phyloP scores from a whole-genome alignment of 2,329 filamentous ascomycete species.

The Penicillium concentricum region DNA sequence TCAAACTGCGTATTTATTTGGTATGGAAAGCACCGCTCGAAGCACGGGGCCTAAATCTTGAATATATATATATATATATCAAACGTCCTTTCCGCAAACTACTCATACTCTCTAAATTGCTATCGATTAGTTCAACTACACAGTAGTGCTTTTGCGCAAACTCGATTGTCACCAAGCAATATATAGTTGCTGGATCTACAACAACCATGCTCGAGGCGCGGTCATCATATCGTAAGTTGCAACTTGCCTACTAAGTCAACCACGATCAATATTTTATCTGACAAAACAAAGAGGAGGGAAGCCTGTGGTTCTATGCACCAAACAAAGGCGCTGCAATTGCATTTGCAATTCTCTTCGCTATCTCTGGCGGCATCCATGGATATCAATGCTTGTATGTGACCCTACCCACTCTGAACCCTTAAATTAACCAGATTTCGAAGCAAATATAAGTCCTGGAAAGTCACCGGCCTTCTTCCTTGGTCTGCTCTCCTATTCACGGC shows the following conservation, averaged over 20 bases:
- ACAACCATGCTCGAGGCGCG: constrained; percentile 23
- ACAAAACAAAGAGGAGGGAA: constrained; percentile 30
- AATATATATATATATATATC: background rate
- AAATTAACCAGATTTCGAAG: constrained; percentile 22
- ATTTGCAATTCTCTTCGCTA: constrained; percentile 41
- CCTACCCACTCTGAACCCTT: background rate
- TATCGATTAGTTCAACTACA: background rate
- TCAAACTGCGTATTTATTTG: background rate
- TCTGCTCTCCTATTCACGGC: constrained; percentile 40
- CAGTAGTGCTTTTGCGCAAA: background rate
- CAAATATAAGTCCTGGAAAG: constrained; percentile 42
- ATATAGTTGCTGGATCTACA: background rate
- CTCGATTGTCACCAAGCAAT: background rate
- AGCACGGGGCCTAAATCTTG: background rate
- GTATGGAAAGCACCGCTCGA: background rate
- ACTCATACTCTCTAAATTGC: background rate
- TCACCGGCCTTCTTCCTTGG: constrained; percentile 45
- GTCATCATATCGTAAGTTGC: constrained; percentile 28
- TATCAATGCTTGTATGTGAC: constrained; percentile 39
- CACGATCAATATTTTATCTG: background rate
- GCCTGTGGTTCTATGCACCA: constrained; percentile 43
- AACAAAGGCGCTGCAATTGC: constrained; percentile 43
- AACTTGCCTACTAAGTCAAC: constrained; percentile 1
- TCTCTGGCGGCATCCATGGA: constrained; percentile 39
- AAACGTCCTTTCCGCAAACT: background rate